phyloP scores from a whole-genome alignment of 176 grass and related monocot species.

The Carex cristatella region DNA sequence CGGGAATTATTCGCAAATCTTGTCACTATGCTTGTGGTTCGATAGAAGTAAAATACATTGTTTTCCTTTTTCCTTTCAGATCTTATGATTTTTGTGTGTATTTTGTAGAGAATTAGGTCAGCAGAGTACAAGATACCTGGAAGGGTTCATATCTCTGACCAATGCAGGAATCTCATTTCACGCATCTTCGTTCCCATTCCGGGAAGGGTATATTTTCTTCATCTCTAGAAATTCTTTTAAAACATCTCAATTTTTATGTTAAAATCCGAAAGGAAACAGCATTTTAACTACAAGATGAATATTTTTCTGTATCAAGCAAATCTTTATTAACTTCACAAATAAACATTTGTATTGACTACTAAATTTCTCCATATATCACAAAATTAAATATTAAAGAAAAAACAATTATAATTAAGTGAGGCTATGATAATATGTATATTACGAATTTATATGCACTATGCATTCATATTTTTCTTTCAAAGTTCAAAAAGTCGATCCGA shows the following conservation, averaged over 20 bases:
- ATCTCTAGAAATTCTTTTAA: neutral
- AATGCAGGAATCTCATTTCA: constrained; percentile 70
- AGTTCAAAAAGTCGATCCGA: too few relatives aligned
- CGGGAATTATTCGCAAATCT: too few relatives aligned
- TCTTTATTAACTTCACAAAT: neutral
- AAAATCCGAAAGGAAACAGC: neutral
- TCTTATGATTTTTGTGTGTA: neutral
- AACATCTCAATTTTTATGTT: neutral
- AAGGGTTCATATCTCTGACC: constrained; percentile 71
- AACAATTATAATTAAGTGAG: too few relatives aligned
- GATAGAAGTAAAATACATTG: neutral
- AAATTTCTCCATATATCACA: neutral
- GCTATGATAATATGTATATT: too few relatives aligned
- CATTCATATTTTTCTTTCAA: too few relatives aligned
- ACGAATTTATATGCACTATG: too few relatives aligned
- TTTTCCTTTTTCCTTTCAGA: neutral
- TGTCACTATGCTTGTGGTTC: neutral
- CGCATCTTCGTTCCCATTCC: constrained; percentile 73
- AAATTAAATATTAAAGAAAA: neutral
- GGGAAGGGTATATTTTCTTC: constrained; percentile 16
- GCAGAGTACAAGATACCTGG: constrained; percentile 79
- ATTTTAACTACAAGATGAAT: neutral
- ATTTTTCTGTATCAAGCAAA: neutral
- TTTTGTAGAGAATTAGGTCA: constrained; percentile 43
- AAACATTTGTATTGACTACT: neutral